These are phyloP conservation scores for Monosporascus sp. DNA, from an alignment of 2,329 filamentous ascomycete species.

Conservation along the genomic window DNA sequence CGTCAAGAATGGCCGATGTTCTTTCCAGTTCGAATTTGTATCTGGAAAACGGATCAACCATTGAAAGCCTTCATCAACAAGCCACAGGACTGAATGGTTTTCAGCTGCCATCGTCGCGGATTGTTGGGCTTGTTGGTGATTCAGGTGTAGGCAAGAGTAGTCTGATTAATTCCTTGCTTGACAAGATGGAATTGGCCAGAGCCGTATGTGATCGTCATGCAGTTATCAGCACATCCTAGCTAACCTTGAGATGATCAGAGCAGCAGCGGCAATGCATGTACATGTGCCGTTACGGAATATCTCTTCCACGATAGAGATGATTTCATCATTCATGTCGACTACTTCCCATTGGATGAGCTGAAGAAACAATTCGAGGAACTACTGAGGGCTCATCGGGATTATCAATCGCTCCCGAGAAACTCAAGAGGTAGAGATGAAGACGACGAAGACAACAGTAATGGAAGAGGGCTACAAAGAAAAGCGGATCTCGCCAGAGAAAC, in stretches of 20 bases:
- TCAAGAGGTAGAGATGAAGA: no score
- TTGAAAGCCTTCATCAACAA: constrained; percentile 28
- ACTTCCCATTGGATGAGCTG: constrained; percentile 28
- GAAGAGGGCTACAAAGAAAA: no score
- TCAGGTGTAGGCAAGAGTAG: constrained; percentile 44
- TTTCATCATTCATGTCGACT: constrained; percentile 30
- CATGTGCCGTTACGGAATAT: constrained; percentile 43
- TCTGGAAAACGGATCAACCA: constrained; percentile 32
- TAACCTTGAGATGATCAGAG: constrained; percentile 27
- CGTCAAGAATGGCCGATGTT: constrained; percentile 23
- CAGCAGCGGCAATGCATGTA: constrained; percentile 39
- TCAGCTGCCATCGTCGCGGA: constrained; percentile 32
- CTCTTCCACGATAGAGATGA: constrained; percentile 28
- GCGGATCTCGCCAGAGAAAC: no score
- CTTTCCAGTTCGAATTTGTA: constrained; percentile 31
- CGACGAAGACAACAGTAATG: no score
- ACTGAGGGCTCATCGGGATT: constrained; percentile 32
- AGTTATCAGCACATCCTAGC: neutral
- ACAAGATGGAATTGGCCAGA: constrained; percentile 33
- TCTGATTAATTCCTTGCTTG: constrained; percentile 43
- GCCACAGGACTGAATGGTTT: constrained; percentile 31
- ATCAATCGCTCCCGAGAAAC: constrained; percentile 11
- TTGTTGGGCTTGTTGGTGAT: constrained; percentile 43
- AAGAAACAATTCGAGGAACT: constrained; percentile 29
- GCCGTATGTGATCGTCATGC: constrained; percentile 29